Base-by-base conservation (phyloP, 2,329 filamentous ascomycete species). In the Exutisphaerella laricina region DNA sequence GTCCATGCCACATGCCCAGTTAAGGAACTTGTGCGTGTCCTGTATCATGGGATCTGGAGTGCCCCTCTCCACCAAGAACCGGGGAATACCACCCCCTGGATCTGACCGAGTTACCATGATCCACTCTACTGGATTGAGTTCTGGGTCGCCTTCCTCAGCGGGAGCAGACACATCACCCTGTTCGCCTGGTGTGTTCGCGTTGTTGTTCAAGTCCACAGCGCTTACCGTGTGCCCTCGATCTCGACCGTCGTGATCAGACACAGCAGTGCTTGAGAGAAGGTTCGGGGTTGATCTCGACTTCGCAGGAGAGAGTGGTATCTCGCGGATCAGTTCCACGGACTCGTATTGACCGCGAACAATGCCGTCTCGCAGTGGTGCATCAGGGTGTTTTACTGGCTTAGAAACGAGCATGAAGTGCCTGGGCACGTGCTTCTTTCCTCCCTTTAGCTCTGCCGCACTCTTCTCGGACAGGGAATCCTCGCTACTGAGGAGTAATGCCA, bases 81-180 rank as follows among this genome's bases (percentile, higher is more conserved):
- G 77, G 1, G 88, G 88, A 13, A 95, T 88, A 46, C 80, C 90
- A 39, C 88, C 88, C 8, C 88, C 88, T 3, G 88, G 88, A 56
- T 95, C 88, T 61, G 85, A 90, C 36, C 88, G 75, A 1, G 88
- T 94, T 13, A 94, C 79, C 88, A 95, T 95, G 48, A 92, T 77
- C 88, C 88, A 95, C 63, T 95, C 88, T 1, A 95, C 75, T 0
- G 81, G 79, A 51, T 82, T 82, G 6, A 68, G 64, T 50, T 81
- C 77, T 2, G 70, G 66, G 23, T 76, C 70, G 21, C 42, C 12
- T 30, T 37, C 32, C 3, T 41, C 9, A 56, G 53, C 36, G 48
- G 49, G 46, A 50, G 39, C 28, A 21, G 35, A 26, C 17, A 32
- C 21, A 38, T 67, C 61, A 21, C 58, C 54, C 9, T 56, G 49